Conservation (phyloP, 2,329 filamentous ascomycete species). For the Aspergillus sergii region DNA sequence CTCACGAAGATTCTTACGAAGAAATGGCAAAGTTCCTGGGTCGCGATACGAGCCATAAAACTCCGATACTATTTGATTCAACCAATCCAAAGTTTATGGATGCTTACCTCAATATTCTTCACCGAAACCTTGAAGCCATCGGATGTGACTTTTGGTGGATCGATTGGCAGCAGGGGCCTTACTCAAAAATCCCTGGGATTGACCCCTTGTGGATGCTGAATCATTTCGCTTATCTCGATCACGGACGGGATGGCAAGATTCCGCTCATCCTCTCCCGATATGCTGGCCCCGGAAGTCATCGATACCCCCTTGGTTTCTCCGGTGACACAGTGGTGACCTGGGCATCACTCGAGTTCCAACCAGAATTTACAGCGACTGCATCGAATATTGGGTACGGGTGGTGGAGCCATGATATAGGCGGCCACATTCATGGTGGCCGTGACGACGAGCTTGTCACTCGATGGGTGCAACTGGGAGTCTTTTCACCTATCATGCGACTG, state of each 20-base stretch:
- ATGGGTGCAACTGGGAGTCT: constrained; percentile 65
- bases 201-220: constrained; percentile 68
- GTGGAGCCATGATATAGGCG: constrained; percentile 72
- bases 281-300: constrained; percentile 64
- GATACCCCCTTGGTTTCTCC: constrained; percentile 67
- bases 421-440: constrained; percentile 59
- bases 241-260: constrained; percentile 41
- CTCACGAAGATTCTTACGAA: constrained; percentile 59
- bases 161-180: constrained; percentile 66
- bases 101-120: constrained; percentile 61
- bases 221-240: constrained; percentile 65
- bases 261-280: constrained; percentile 64
- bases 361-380: constrained; percentile 67
- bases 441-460: constrained; percentile 62
- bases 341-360: constrained; percentile 64
- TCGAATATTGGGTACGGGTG: constrained; percentile 70
- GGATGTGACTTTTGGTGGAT: constrained; percentile 69
- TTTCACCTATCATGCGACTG: constrained; percentile 63
- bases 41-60: constrained; percentile 53
- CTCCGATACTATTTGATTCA: constrained; percentile 60
- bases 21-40: constrained; percentile 56
- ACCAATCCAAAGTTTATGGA: constrained; percentile 58
- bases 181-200: constrained; percentile 58
- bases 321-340: constrained; percentile 64
- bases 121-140: constrained; percentile 57